Conservation (phyloP, 306 rosid species). For the Sicyos baderoa region DNA sequence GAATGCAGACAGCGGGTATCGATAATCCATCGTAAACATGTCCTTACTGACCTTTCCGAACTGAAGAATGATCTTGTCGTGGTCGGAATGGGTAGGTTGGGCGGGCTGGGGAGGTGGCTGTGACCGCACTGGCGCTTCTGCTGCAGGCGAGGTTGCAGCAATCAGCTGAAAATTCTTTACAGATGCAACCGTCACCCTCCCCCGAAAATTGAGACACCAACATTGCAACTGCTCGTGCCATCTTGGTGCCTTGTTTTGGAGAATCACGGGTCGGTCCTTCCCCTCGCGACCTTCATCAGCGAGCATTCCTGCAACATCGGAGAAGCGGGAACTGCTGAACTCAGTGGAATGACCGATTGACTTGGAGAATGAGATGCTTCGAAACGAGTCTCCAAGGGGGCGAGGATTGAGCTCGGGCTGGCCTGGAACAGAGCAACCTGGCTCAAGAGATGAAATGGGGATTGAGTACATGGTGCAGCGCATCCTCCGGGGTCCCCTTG, state of each 20-base stretch:
- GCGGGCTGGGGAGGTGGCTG: conserved; percentile 46
- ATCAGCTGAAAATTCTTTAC: conserved; percentile 87
- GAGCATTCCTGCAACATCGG: conserved; percentile 36
- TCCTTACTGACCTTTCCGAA: conserved; percentile 88
- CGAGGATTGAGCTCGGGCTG: conserved; percentile 69
- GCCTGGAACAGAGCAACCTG: conserved; percentile 65
- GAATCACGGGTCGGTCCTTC: conserved; percentile 54
- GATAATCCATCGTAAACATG: conserved; percentile 84
- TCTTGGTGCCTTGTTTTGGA: conserved; percentile 79
- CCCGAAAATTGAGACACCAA: conserved; percentile 87
- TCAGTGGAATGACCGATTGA: conserved; percentile 58
- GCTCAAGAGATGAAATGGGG: conserved; percentile 60
- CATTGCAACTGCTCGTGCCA: conserved; percentile 97
- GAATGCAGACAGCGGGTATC: conserved; percentile 89
- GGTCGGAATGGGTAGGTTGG: conserved; percentile 45
- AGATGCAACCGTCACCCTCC: conserved; percentile 82
- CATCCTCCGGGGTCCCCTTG: conserved; percentile 83
- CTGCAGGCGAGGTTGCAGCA: conserved; percentile 46
- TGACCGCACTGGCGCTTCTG: conserved; percentile 33
- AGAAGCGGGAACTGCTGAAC: conserved; percentile 73
- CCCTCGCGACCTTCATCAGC: conserved; percentile 43
- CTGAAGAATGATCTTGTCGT: conserved; percentile 82
- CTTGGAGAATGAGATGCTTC: conserved; percentile 71
- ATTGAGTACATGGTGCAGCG: conserved; percentile 70
- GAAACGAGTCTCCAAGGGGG: conserved; percentile 72